Percentiles rank a stretch among this genome's conserved stretches.
phyloP scores from a whole-genome alignment of 164 flowering plant genomes.

The grape (Vitis vinifera) region ASM3070453v1 NC_081822.1:36624501-36625000 shows the following conservation, averaged over 20 bases:
- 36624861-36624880: conserved; percentile 76
- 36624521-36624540: conserved; percentile 58
- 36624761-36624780: conserved; percentile 64
- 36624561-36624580: conserved; percentile 97
- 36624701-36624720: conserved; percentile 44
- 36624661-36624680: background rate
- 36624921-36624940: conserved; percentile 78
- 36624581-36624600: conserved; percentile 89
- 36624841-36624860: conserved; percentile 9
- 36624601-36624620: conserved; percentile 83
- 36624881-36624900: conserved; percentile 68
- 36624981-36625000: conserved; percentile 98
- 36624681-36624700: background rate
- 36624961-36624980: conserved; percentile 97
- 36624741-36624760: conserved; percentile 80
- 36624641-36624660: conserved; percentile 11
- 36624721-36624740: conserved; percentile 84
- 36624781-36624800: conserved; percentile 53
- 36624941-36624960: conserved; percentile 87
- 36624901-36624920: conserved; percentile 77
- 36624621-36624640: conserved; percentile 82
- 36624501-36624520: conserved; percentile 86
- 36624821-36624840: background rate
- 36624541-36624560: conserved; percentile 74
- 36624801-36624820: background rate